These are phyloP conservation scores for Apophysomyces variabilis DNA, from an alignment of 371 early-diverging fungal species.

Conservation along the genomic window DNA sequence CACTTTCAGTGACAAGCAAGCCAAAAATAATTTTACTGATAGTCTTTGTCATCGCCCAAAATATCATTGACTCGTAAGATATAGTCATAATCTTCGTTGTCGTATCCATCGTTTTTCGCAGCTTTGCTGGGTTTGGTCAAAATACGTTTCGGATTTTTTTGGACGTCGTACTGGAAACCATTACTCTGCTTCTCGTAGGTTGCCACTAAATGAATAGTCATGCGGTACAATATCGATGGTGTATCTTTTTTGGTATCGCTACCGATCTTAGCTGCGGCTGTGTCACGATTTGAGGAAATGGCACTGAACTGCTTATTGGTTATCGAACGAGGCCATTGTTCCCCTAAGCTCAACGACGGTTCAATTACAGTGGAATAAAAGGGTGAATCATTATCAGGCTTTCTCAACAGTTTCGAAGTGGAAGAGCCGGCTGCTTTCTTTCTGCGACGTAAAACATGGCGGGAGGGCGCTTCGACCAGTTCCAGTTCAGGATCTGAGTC, in stretches of 20 bases:
- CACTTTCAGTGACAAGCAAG: not conserved
- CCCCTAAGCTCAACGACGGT: conserved; percentile 35
- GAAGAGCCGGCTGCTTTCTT: not conserved
- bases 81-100: conserved; percentile 95
- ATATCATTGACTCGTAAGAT: conserved; percentile 96
- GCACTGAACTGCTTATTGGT: conserved; percentile 4
- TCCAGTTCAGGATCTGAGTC: conserved; percentile 46
- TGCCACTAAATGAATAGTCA: conserved; percentile 67
- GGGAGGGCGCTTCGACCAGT: conserved; percentile 19
- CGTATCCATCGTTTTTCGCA: conserved; percentile 89
- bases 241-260: not conserved
- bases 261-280: conserved; percentile 8
- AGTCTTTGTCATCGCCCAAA: conserved; percentile 76
- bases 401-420: not conserved
- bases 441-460: conserved; percentile 8
- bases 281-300: not conserved
- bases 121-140: conserved; percentile 94
- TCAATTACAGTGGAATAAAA: conserved; percentile 39
- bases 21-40: conserved; percentile 63
- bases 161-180: conserved; percentile 71
- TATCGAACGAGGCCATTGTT: conserved; percentile 35
- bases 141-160: conserved; percentile 84
- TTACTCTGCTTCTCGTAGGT: conserved; percentile 77
- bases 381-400: conserved; percentile 11
- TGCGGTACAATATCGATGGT: conserved; percentile 2